These are phyloP conservation scores for Angomonas deanei DNA, from an alignment of 208 protist species.

Conservation along the genomic window DNA sequence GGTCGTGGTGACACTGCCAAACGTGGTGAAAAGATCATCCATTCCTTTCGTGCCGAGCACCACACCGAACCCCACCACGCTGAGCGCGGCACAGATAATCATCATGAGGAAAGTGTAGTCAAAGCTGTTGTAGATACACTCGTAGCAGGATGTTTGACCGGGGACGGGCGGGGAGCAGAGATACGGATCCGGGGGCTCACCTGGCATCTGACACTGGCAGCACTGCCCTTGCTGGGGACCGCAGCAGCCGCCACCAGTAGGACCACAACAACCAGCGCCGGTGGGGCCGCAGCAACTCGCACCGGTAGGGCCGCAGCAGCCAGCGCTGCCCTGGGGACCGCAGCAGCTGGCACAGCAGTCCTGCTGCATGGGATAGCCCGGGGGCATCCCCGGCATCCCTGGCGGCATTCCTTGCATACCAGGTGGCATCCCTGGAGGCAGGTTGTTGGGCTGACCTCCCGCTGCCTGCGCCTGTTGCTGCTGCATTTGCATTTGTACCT, in stretches of 20 bases:
- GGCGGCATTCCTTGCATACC: too few species aligned
- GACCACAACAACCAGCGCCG: background rate
- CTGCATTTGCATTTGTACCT: background rate
- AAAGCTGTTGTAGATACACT: slow-evolving; percentile 40
- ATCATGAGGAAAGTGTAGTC: slow-evolving; percentile 67
- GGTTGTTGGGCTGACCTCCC: too few species aligned
- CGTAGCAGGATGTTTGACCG: slow-evolving; percentile 21
- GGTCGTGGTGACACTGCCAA: slow-evolving; percentile 22
- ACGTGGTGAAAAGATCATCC: slow-evolving; percentile 57
- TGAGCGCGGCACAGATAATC: slow-evolving; percentile 43
- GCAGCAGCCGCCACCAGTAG: background rate
- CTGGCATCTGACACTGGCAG: slow-evolving; percentile 21
- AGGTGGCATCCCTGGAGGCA: background rate
- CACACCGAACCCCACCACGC: slow-evolving; percentile 44
- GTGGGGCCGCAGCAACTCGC: slow-evolving; percentile 11
- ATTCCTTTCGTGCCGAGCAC: slow-evolving; percentile 24
- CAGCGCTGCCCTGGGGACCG: background rate
- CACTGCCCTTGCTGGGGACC: slow-evolving; percentile 2
- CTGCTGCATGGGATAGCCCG: slow-evolving; percentile 1
- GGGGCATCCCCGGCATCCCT: background rate
- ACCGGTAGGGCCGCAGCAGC: slow-evolving; percentile 1
- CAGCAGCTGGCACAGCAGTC: slow-evolving; percentile 23
- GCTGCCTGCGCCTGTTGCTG: too few species aligned
- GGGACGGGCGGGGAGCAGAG: slow-evolving; percentile 38
- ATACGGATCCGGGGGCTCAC: slow-evolving; percentile 51